phyloP scores from a whole-genome alignment of 1,139 yeast species.

The Geotrichum fermentans region DNA sequence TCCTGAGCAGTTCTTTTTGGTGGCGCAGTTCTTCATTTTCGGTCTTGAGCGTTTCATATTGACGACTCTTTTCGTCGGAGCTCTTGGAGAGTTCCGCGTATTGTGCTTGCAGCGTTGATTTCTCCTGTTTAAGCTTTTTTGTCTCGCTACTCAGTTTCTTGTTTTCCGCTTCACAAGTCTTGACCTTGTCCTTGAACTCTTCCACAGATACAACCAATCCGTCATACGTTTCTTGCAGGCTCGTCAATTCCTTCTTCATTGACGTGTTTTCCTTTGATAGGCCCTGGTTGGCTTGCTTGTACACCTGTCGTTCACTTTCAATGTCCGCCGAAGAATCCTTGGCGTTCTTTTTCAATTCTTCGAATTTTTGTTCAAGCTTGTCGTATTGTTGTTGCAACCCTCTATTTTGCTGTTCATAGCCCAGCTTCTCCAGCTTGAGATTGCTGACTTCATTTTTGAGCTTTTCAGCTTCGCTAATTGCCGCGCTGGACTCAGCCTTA shows the following conservation, averaged over 20 bases:
- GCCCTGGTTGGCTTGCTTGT: conserved; percentile 1
- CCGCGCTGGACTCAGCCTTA: not conserved
- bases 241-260: not conserved
- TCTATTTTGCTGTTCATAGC: not conserved
- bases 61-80: not conserved
- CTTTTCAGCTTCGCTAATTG: not conserved
- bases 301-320: not conserved
- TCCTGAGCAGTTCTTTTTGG: not conserved
- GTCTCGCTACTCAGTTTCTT: too few species aligned
- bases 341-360: not conserved
- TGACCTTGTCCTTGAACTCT: not conserved
- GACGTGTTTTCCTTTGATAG: not conserved
- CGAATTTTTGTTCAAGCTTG: not conserved
- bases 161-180: not conserved
- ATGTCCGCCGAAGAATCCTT: not conserved
- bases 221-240: not conserved
- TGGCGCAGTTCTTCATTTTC: not conserved
- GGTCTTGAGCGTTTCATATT: not conserved
- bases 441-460: not conserved
- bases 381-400: not conserved
- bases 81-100: not conserved
- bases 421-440: not conserved
- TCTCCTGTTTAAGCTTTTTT: not conserved
- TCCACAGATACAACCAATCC: too few species aligned
- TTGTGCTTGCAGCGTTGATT: not conserved